phyloP scores from a whole-genome alignment of 306 rosid species.

The Ziziphus jujuba region DNA sequence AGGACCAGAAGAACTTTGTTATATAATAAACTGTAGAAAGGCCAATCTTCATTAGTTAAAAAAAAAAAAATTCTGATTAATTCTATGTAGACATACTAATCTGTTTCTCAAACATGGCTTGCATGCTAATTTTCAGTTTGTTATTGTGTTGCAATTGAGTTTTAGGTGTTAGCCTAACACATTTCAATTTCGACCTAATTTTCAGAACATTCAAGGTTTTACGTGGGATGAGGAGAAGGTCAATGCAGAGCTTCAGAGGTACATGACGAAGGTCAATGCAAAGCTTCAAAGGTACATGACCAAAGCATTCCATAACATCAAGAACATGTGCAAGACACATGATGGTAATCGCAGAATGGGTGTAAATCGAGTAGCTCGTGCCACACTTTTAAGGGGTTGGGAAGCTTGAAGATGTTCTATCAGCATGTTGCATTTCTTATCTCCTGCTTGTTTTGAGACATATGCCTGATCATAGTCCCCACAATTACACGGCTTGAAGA shows the following conservation, averaged over 20 bases:
- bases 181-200: not conserved
- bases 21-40: not conserved
- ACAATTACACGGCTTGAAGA: conserved; percentile 3
- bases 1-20: not conserved
- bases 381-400: conserved; percentile 57
- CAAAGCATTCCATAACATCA: no score
- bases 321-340: no score
- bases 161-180: not conserved
- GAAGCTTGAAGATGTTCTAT: conserved; percentile 42
- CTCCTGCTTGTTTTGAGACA: not conserved
- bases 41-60: not conserved
- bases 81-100: no score
- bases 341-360: no score
- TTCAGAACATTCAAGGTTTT: conserved; percentile 57
- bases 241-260: no score
- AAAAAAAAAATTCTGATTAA: not conserved
- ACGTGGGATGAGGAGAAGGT: conserved; percentile 66
- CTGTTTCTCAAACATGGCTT: no score
- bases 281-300: conserved; percentile 58
- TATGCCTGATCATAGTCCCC: not conserved
- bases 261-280: conserved; percentile 50
- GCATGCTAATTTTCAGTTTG: no score
- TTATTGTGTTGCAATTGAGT: not conserved
- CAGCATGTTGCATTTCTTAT: conserved; percentile 9
- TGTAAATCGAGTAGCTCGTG: conserved; percentile 47